A percentile compares a stretch with the other conserved stretches of the same genome.
Evolutionary conservation across 1,284 basidiomycete genomes (phyloP).

Genomic region (Coniferiporia sulphurascens): DNA sequence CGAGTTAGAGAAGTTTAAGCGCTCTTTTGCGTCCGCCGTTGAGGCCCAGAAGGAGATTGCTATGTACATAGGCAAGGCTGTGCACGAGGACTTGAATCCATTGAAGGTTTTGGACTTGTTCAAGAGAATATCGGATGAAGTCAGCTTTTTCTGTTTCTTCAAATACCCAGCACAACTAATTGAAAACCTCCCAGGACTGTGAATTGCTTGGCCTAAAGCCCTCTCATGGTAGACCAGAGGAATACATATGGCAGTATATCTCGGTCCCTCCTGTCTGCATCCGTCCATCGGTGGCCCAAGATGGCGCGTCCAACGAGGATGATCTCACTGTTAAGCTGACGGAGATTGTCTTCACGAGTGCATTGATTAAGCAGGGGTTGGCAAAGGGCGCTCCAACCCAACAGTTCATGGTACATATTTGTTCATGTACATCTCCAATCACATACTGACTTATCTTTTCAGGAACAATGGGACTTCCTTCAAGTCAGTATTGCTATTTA

Average conservation of each 20-base stretch:
- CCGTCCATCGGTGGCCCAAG: slow-evolving; percentile 94
- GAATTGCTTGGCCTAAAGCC: slow-evolving; percentile 92
- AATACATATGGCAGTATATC: slow-evolving; percentile 99
- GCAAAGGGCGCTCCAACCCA: slow-evolving; percentile 84
- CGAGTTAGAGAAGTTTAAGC: slow-evolving; percentile 86
- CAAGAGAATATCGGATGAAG: slow-evolving; percentile 88
- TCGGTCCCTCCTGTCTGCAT: slow-evolving; percentile 98
- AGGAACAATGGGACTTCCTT: slow-evolving; percentile 99
- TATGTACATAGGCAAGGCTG: slow-evolving; percentile 83
- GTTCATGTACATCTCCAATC: slow-evolving; percentile 7
- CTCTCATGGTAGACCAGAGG: slow-evolving; percentile 87
- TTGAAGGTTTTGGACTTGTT: slow-evolving; percentile 93
- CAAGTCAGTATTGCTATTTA: slow-evolving; percentile 96
- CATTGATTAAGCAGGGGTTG: slow-evolving; percentile 87
- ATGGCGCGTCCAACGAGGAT: slow-evolving; percentile 97
- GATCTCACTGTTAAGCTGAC: slow-evolving; percentile 97
- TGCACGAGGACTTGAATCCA: slow-evolving; percentile 93
- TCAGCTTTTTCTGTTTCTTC: slow-evolving; percentile 29
- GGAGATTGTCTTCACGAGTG: slow-evolving; percentile 96
- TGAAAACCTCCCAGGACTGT: slow-evolving; percentile 65
- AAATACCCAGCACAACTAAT: not conserved
- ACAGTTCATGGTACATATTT: slow-evolving; percentile 73
- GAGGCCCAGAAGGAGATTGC: slow-evolving; percentile 85
- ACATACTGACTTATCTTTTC: slow-evolving; percentile 7
- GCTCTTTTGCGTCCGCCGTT: slow-evolving; percentile 79